These are phyloP conservation scores for Nicotiana benthamiana DNA, from an alignment of 257 asterid species.

Conservation along the genomic window DNA sequence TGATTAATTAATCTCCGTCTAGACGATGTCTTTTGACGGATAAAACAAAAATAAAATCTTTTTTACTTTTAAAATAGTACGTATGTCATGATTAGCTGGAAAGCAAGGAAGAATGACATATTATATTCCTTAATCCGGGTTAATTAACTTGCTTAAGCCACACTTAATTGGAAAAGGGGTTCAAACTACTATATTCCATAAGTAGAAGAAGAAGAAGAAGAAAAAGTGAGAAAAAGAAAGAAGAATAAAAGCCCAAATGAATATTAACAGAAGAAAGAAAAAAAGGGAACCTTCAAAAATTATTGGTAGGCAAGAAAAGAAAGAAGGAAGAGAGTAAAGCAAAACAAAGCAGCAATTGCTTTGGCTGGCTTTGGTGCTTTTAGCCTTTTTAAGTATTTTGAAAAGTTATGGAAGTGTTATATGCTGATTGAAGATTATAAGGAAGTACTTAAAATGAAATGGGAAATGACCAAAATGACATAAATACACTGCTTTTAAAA, in stretches of 20 bases:
- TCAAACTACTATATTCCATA: not conserved
- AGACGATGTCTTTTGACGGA: not conserved
- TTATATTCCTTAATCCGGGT: not conserved
- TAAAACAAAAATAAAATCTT: not conserved
- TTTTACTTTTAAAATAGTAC: constrained; percentile 24
- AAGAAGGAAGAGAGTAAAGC: not conserved
- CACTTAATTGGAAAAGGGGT: not conserved
- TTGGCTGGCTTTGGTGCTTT: constrained; percentile 2
- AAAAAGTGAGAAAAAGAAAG: not conserved
- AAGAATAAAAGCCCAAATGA: constrained; percentile 2
- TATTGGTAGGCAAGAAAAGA: not conserved
- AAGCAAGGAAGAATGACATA: not conserved
- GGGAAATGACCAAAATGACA: not conserved
- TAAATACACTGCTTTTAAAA: not conserved
- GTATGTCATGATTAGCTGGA: not conserved
- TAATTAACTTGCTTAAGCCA: not conserved
- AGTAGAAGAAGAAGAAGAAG: not conserved
- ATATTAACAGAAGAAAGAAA: not conserved
- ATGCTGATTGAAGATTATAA: not conserved
- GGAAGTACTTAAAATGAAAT: not conserved
- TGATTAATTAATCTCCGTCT: not conserved
- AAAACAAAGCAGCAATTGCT: not conserved
- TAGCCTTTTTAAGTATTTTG: not conserved
- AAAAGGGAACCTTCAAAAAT: constrained; percentile 2
- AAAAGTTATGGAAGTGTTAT: not conserved